A percentile compares a stretch with the other conserved stretches of the same genome.
These are phyloP conservation scores for Tetramitus jugosus DNA, from an alignment of 208 protist species.

Conservation along the genomic window DNA sequence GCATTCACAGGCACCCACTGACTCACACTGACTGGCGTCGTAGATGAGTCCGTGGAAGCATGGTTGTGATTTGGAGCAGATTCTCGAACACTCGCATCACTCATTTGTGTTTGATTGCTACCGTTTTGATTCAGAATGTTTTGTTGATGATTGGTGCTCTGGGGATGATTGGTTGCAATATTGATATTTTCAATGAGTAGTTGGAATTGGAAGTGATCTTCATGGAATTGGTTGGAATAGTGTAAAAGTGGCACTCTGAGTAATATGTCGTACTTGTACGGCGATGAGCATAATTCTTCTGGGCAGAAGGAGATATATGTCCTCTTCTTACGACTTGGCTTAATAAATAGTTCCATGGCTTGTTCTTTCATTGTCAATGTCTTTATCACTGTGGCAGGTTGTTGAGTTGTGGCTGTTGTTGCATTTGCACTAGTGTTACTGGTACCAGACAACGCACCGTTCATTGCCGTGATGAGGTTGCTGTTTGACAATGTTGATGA, in stretches of 20 bases:
- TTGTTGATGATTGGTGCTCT: background rate
- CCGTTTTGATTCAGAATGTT: too few species aligned
- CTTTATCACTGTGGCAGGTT: background rate
- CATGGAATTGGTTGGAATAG: conserved; percentile 16
- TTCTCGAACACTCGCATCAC: background rate
- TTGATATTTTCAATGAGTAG: conserved; percentile 1
- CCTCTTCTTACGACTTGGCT: conserved; percentile 10
- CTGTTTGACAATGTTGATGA: too few species aligned
- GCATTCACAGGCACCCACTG: background rate
- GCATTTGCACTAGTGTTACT: background rate
- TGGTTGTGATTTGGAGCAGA: background rate
- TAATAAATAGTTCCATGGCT: conserved; percentile 17
- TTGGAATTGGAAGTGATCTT: background rate
- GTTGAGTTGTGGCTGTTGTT: background rate
- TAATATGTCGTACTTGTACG: conserved; percentile 18
- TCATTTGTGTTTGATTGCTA: background rate
- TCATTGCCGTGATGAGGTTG: background rate
- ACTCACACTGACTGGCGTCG: too few species aligned
- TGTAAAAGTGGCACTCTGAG: conserved; percentile 2
- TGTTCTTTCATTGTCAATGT: background rate
- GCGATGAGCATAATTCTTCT: background rate
- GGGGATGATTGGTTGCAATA: background rate
- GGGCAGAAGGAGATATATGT: conserved; percentile 12
- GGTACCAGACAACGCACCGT: background rate
- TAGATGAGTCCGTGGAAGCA: background rate